Evolutionary conservation across 257 asterid species (phyloP), one percentile per base, ranked within the genome.

Genomic region (Echium plantagineum): DNA sequence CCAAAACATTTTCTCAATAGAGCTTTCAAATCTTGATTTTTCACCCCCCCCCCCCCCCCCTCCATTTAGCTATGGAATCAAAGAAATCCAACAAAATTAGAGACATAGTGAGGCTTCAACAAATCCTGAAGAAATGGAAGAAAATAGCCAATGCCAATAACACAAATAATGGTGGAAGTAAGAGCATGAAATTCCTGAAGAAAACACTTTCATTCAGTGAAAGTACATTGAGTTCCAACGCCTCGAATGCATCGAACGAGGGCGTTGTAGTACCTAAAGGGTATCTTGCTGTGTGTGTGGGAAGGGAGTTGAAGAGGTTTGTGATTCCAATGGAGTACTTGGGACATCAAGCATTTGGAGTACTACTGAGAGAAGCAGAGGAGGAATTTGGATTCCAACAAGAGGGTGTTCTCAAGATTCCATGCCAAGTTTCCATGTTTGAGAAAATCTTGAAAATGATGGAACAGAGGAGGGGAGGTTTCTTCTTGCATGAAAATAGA

Each of bases 381-480:
- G 96, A 88, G 38, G 96, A 85, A 54, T 88, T 85, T 31, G 96
- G 96, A 1, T 88, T 88, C 72, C 96, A 88, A 46, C 87, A 81
- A 52, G 81, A 88, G 66, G 96, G 96, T 28, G 77, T 85, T 42
- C 85, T 88, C 5, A 78, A 70, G 71, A 71, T 88, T 22, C 96
- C 96, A 7, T 88, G 96, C 30, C 73, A 85, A 56, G 82, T 88
- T 12, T 64, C 81, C 0, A 28, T 78, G 51, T 88, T 88, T 21
- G 73, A 88, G 66, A 78, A 75, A 58, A 67, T 85, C 15, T 30
- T 87, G 76, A 79, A 72, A 76, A 74, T 67, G 72, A 74, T 83
- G 74, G 87, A 77, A 21, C 72, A 74, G 16, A 75, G 79, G 70
- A 66, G 72, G 13, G 67, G 77, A 0, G 62, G 66, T 15, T 15